Evolutionary conservation across 345 rosid species (phyloP).

Genomic region (Lepidium sativum): DNA sequence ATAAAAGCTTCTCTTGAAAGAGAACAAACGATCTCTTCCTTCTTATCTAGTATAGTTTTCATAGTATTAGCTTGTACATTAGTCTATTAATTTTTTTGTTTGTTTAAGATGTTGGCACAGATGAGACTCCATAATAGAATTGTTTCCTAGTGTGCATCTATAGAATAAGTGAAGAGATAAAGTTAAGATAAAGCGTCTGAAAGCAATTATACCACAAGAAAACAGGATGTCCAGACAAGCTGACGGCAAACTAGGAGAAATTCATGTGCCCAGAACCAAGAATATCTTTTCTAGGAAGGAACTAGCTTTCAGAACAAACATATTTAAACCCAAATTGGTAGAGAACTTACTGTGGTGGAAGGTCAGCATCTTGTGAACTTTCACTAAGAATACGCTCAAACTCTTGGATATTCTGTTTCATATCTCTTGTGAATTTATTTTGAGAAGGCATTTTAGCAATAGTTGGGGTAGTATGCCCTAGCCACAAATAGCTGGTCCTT

Average conservation of each 20-base stretch:
- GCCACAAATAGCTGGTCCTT: slow-evolving; percentile 91
- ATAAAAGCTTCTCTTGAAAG: background rate
- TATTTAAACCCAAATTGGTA: slow-evolving; percentile 2
- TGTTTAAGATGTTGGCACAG: background rate
- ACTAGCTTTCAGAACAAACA: slow-evolving; percentile 9
- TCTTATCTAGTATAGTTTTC: background rate
- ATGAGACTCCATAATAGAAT: background rate
- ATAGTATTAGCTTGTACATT: background rate
- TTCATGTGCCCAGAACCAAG: slow-evolving; percentile 1
- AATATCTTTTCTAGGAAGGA: background rate
- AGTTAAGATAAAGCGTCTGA: background rate
- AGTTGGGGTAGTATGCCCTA: slow-evolving; percentile 92
- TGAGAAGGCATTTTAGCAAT: slow-evolving; percentile 85
- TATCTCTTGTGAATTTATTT: slow-evolving; percentile 58
- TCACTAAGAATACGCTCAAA: slow-evolving; percentile 85
- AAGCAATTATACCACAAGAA: background rate
- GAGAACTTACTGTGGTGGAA: slow-evolving; percentile 72
- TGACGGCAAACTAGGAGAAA: slow-evolving; percentile 6
- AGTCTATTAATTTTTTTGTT: background rate
- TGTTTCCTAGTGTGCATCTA: background rate
- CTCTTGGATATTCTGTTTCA: slow-evolving; percentile 90
- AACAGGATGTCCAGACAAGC: slow-evolving; percentile 2
- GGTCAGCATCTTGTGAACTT: slow-evolving; percentile 74
- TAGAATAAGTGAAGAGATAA: background rate
- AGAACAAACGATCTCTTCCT: background rate